Conservation (phyloP, 2,329 filamentous ascomycete species). For the Xylaria digitata region DNA sequence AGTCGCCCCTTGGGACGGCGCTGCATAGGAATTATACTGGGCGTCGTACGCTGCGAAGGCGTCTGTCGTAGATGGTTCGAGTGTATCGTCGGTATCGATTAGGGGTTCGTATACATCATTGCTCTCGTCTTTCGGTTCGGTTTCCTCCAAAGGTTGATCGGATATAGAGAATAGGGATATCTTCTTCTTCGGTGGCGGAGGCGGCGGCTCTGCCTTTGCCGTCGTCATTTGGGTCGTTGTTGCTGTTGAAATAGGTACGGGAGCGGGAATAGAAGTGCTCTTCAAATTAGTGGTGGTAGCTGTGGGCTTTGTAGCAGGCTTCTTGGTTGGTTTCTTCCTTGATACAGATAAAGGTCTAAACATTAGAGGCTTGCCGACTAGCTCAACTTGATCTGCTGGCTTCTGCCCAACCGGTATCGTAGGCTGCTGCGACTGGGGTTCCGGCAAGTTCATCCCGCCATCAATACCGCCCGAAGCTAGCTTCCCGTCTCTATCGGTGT, state of each 20-base stretch:
- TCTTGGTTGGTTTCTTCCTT: slow-evolving; percentile 78
- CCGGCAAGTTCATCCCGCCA: slow-evolving; percentile 50
- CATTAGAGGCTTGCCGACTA: slow-evolving; percentile 83
- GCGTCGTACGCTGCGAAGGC: slow-evolving; percentile 52
- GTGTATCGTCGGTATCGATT: slow-evolving; percentile 52
- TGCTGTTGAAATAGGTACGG: slow-evolving; percentile 38
- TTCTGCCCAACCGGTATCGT: slow-evolving; percentile 67
- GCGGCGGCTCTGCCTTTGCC: slow-evolving; percentile 37
- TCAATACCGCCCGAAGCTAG: slow-evolving; percentile 38
- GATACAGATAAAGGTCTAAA: slow-evolving; percentile 90
- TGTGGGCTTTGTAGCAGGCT: slow-evolving; percentile 60
- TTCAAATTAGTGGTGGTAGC: slow-evolving; percentile 18
- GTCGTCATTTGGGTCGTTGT: slow-evolving; percentile 28
- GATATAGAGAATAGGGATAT: slow-evolving; percentile 77
- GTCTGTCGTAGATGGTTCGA: slow-evolving; percentile 42
- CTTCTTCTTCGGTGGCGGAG: slow-evolving; percentile 61
- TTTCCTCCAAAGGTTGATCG: slow-evolving; percentile 51
- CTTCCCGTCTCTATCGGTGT: slow-evolving; percentile 37
- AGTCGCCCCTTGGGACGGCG: slow-evolving; percentile 44
- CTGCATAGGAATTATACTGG: slow-evolving; percentile 40
- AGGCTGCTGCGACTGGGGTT: slow-evolving; percentile 58
- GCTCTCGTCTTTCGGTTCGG: slow-evolving; percentile 43
- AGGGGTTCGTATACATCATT: slow-evolving; percentile 63
- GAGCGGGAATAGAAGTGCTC: slow-evolving; percentile 19
- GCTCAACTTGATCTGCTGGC: slow-evolving; percentile 71